These are phyloP conservation scores for Iris pallida DNA, from an alignment of 116 monocot genomes.

Conservation along the genomic window DNA sequence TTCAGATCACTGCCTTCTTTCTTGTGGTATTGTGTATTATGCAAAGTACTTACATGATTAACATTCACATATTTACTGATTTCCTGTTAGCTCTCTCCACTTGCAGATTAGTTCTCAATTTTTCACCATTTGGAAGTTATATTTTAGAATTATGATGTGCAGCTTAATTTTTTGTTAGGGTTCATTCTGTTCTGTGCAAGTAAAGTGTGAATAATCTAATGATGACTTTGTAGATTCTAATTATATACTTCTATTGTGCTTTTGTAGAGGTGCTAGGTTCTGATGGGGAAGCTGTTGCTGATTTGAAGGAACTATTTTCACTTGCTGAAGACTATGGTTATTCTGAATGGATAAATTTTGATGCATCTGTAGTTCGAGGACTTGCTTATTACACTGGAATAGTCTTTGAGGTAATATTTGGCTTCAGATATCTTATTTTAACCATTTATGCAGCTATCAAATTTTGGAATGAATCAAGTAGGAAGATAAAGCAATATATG, in stretches of 20 bases:
- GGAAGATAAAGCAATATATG: no score
- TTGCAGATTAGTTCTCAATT: no score
- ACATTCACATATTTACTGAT: not conserved
- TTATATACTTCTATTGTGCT: conserved; percentile 8
- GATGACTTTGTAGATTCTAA: not conserved
- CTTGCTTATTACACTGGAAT: conserved; percentile 98
- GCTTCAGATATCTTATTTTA: conserved; percentile 4
- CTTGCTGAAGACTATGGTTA: conserved; percentile 94
- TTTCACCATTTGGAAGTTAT: no score
- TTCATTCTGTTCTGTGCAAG: no score
- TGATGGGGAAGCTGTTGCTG: conserved; percentile 79
- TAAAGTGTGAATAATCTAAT: no score
- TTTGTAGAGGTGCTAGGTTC: conserved; percentile 75
- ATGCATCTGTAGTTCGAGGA: conserved; percentile 98
- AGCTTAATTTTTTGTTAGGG: no score
- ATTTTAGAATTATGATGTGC: no score
- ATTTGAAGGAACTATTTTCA: conserved; percentile 83
- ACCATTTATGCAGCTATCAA: not conserved
- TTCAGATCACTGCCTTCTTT: not conserved
- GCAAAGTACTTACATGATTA: not conserved
- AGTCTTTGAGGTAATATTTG: conserved; percentile 86
- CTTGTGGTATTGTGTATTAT: not conserved
- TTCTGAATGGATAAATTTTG: conserved; percentile 91
- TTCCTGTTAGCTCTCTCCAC: no score
- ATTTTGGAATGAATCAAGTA: not conserved